These are phyloP conservation scores for Lactarius trivialis DNA, from an alignment of 768 basidiomycete genomes.

Conservation along the genomic window DNA sequence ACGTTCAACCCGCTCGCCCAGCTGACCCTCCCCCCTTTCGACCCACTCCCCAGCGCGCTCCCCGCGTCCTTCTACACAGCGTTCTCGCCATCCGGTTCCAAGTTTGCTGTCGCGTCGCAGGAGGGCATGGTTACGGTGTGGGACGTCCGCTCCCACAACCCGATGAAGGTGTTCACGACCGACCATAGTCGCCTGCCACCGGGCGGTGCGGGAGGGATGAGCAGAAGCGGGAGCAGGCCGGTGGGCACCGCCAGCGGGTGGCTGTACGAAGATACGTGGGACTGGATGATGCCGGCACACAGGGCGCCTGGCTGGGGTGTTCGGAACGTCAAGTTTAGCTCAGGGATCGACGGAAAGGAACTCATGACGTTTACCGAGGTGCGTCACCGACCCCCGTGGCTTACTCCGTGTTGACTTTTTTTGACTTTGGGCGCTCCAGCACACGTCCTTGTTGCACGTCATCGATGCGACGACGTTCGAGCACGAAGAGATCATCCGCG, in stretches of 20 bases:
- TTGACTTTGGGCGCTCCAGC: constrained; percentile 38
- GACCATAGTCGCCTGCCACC: constrained; percentile 32
- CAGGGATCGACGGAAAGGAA: constrained; percentile 54
- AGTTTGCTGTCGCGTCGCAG: constrained; percentile 80
- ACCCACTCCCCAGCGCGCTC: constrained; percentile 34
- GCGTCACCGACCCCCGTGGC: constrained; percentile 25
- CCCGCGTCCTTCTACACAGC: constrained; percentile 76
- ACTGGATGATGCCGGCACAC: constrained; percentile 48
- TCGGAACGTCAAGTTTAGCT: constrained; percentile 79
- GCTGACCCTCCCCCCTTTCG: constrained; percentile 55
- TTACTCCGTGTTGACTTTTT: neutral
- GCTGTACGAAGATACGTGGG: constrained; percentile 58
- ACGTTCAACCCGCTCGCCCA: constrained; percentile 61
- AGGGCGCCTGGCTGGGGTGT: constrained; percentile 77
- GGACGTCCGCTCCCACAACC: constrained; percentile 72
- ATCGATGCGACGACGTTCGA: constrained; percentile 86
- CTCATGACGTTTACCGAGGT: constrained; percentile 90
- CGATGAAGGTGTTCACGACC: constrained; percentile 63
- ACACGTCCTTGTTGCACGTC: constrained; percentile 75
- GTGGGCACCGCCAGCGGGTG: constrained; percentile 43
- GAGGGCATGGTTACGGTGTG: constrained; percentile 75
- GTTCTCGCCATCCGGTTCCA: constrained; percentile 67
- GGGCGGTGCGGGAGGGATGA: constrained; percentile 11
- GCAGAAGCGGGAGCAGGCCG: constrained; percentile 24
- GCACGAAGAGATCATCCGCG: constrained; percentile 58